Base-by-base conservation (phyloP, 2,329 filamentous ascomycete genomes). In the Aureobasidium sp. region DNA sequence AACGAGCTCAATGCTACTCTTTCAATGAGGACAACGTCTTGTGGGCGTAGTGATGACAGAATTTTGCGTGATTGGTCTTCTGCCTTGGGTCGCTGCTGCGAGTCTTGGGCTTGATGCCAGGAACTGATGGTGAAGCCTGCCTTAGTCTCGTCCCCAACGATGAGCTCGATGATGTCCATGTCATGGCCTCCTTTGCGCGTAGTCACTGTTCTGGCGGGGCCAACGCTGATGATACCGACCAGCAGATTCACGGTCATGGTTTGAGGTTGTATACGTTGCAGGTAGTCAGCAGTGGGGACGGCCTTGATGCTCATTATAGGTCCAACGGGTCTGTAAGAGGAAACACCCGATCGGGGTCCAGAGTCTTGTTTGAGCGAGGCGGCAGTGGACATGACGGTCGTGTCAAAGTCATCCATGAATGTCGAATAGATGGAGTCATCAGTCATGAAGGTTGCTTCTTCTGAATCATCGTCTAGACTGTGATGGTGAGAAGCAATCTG, bases 91-190 rank as follows among this genome's bases (percentile, higher is more conserved):
- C 65, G 23, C 8, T 46, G 43, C 15, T 46, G 63, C 64, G 64
- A 47, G 6, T 72, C 67, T 21, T 63, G 59, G 2, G 77, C 72
- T 4, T 80, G 74, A 1, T 95, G 76, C 93, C 93, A 97, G 70
- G 95, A 90, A 2, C 88, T 92, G 60, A 96, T 79, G 29, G 81
- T 84, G 73, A 96, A 95, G 2, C 87, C 88, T 0, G 89, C 83
- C 64, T 81, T 83, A 0, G 91, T 95, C 55, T 96, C 89, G 71
- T 97, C 93, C 5, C 89, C 92, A 0, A 96, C 84, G 1, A 92
- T 77, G 2, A 94, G 73, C 71, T 95, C 90, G 42, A 93, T 76
- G 3, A 95, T 79, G 6, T 88, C 82, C 55, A 86, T 79, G 45
- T 78, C 73, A 57, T 53, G 58, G 35, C 33, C 60, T 57, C 74